Conservation (phyloP, 2,329 filamentous ascomycete species). For the Herpotrichia juniperi region DNA sequence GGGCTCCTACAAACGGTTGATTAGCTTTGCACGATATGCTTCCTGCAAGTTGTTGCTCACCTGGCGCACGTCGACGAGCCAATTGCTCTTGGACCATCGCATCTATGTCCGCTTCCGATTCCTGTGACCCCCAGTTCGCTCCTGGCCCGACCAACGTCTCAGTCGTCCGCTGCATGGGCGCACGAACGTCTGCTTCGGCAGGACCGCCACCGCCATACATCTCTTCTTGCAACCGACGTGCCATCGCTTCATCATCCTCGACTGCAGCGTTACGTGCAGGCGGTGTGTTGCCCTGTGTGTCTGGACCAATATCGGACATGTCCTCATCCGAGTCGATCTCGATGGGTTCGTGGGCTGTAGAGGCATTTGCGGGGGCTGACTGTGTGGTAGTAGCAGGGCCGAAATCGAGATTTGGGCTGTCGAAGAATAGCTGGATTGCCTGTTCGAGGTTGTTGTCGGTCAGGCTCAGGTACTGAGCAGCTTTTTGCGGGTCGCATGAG, state of each 20-base stretch:
- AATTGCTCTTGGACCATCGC: constrained; percentile 71
- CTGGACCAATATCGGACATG: constrained; percentile 55
- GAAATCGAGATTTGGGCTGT: constrained; percentile 76
- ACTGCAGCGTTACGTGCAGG: constrained; percentile 48
- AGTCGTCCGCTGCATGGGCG: constrained; percentile 87
- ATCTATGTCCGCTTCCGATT: constrained; percentile 61
- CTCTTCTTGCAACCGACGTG: constrained; percentile 88
- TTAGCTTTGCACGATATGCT: neutral
- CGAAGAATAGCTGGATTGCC: constrained; percentile 88
- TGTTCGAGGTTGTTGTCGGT: constrained; percentile 84
- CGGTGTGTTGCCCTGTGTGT: constrained; percentile 35
- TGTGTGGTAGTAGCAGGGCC: constrained; percentile 44
- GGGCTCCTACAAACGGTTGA: constrained; percentile 13
- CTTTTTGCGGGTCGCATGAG: constrained; percentile 73
- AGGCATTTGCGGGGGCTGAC: constrained; percentile 37
- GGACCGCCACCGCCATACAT: constrained; percentile 68
- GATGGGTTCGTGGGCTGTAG: constrained; percentile 63
- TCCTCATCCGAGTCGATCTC: constrained; percentile 81
- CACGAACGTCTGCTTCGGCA: constrained; percentile 72
- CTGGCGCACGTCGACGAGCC: constrained; percentile 49
- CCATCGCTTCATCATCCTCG: constrained; percentile 94
- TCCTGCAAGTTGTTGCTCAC: constrained; percentile 17
- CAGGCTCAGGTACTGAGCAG: constrained; percentile 81
- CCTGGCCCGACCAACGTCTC: constrained; percentile 86
- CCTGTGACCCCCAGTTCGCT: constrained; percentile 56